Evolutionary conservation across 495 filamentous ascomycete species (phyloP).

Genomic region (Jackrogersella minutella): DNA sequence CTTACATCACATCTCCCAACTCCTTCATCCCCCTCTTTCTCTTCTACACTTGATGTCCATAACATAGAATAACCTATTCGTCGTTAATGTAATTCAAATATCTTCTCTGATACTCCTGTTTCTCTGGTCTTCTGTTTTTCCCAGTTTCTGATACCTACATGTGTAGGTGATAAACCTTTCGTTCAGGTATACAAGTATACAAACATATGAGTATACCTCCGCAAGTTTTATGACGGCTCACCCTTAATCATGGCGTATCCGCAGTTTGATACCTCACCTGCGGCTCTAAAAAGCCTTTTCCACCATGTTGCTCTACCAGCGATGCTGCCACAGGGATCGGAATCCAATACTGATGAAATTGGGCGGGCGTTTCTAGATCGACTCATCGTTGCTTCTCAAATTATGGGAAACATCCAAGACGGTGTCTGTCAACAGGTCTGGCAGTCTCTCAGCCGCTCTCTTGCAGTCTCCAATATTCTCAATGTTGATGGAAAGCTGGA

Average conservation of each 20-base stretch:
- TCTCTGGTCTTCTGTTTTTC: not conserved
- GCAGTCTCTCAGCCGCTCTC: constrained; percentile 45
- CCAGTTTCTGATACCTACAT: not conserved
- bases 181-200: too few species aligned
- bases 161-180: too few species aligned
- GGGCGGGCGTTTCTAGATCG: constrained; percentile 47
- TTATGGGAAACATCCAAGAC: constrained; percentile 38
- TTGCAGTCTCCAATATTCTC: constrained; percentile 43
- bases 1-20: not conserved
- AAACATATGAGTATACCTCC: too few species aligned
- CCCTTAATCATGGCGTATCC: constrained; percentile 3
- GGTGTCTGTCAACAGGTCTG: constrained; percentile 35
- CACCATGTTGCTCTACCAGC: constrained; percentile 56
- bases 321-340: constrained; percentile 52
- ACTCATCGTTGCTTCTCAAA: constrained; percentile 43
- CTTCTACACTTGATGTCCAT: too few species aligned
- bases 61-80: not conserved
- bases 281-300: constrained; percentile 31
- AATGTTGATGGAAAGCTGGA: constrained; percentile 49
- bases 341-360: constrained; percentile 47
- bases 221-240: not conserved
- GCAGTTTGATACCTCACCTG: constrained; percentile 3
- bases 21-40: not conserved
- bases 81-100: not conserved
- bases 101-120: not conserved